Base-by-base conservation (phyloP, 352 stramenopile species). In the Globisporangium lucens region DNA sequence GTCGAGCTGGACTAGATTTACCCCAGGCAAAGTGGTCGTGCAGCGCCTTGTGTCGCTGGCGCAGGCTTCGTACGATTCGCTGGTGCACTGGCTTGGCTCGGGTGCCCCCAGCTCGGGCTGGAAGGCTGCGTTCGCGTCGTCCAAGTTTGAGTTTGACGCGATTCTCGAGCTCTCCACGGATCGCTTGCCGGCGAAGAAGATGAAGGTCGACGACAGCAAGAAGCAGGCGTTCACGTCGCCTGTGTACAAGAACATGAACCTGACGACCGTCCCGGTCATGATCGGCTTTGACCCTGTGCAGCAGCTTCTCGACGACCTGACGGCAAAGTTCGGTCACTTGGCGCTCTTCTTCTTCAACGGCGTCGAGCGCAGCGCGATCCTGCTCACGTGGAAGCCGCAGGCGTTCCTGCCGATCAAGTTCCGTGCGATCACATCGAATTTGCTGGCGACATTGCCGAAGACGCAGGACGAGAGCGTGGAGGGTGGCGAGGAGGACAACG, bases 211-310 rank as follows among this genome's bases (percentile, higher is more conserved):
- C 4, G 69, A 72, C 38, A 73, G 78, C 69, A 91, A 89, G 72
- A 91, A 89, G 63, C 80, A 88, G 22, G 73, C 84, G 56, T 94
- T 90, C 61, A 77, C 85, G 6, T 67, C 82, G 29, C 75, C 86
- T 4, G 84, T 93, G 65, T 95, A 94, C 80, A 95, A 94, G 76
- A 95, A 95, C 75, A 93, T 94, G 83, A 75, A 89, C 63, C 69
- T 90, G 38, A 80, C 83, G 9, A 63, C 74, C 0, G 77, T 90
- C 38, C 81, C 81, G 1, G 75, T 95, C 30, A 80, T 89, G 71
- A 63, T 93, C 10, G 87, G 84, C 8, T 91, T 95, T 49, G 81
- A 93, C 65, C 87, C 87, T 0, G 81, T 94, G 61, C 77, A 79
- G n/a, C 74, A 87, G 61, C 71, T 94, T 15, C 64, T 95, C 15